phyloP scores from a whole-genome alignment of 2,329 filamentous ascomycete genomes.

The Thermothelomyces thermophilus region DNA sequence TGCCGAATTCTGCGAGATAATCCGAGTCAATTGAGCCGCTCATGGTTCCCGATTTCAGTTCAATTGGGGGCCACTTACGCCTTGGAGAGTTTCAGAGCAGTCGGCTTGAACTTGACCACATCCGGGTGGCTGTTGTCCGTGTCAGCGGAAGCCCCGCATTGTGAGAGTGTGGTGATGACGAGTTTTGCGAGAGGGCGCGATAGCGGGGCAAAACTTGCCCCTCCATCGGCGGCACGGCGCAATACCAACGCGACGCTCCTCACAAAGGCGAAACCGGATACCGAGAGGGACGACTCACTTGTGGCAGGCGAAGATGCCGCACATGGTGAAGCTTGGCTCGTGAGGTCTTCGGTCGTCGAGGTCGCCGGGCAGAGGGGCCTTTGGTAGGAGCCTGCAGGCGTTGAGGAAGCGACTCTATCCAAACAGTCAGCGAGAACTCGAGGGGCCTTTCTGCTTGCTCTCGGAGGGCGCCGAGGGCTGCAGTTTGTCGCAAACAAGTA shows the following conservation, averaged over 20 bases:
- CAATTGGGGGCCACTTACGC: constrained; percentile 56
- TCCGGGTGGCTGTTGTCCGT: constrained; percentile 64
- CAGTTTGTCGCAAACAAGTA: not conserved
- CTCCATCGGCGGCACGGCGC: constrained; percentile 28
- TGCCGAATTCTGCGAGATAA: constrained; percentile 68
- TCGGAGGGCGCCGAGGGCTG: not conserved
- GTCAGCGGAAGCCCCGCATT: constrained; percentile 9
- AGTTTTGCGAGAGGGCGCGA: constrained; percentile 25
- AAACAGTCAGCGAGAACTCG: constrained; percentile 17
- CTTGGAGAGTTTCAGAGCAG: constrained; percentile 87
- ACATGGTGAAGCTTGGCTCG: constrained; percentile 51
- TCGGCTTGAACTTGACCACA: constrained; percentile 94
- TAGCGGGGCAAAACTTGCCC: constrained; percentile 29
- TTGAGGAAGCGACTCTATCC: constrained; percentile 19
- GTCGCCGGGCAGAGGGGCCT: constrained; percentile 8
- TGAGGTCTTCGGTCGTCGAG: constrained; percentile 3
- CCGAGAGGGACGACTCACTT: constrained; percentile 48
- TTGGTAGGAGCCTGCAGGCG: constrained; percentile 14
- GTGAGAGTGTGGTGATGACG: constrained; percentile 1
- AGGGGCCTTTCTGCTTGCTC: constrained; percentile 22
- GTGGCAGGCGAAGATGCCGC: constrained; percentile 95
- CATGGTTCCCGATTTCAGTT: constrained; percentile 19
- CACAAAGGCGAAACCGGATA: constrained; percentile 19
- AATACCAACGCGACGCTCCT: constrained; percentile 5
- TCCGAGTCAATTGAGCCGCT: constrained; percentile 35